Evolutionary conservation across 768 basidiomycete genomes (phyloP).

Genomic region (Pisolithus orientalis): DNA sequence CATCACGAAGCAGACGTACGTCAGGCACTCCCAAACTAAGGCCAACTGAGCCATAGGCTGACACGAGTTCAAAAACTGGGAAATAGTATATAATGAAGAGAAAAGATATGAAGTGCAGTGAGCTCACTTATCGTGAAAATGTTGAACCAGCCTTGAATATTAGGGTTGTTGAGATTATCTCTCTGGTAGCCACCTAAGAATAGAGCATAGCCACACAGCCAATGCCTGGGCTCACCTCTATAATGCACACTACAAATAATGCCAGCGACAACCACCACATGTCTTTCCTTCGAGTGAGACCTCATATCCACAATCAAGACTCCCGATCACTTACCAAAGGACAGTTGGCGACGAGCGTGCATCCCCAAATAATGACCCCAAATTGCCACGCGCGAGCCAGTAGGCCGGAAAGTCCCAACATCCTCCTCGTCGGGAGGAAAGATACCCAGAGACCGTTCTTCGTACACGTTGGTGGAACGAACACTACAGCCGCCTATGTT

Average conservation of each 20-base stretch:
- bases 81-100: background rate
- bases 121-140: conserved; percentile 71
- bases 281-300: conserved; percentile 41
- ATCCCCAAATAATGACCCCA: conserved; percentile 75
- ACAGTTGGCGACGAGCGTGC: conserved; percentile 84
- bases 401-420: conserved; percentile 35
- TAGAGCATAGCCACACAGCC: background rate
- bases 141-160: conserved; percentile 66
- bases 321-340: conserved; percentile 59
- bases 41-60: conserved; percentile 85
- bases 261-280: conserved; percentile 94
- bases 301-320: background rate
- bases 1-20: conserved; percentile 35
- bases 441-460: conserved; percentile 85
- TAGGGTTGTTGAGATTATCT: conserved; percentile 47
- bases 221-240: conserved; percentile 56
- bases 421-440: conserved; percentile 48
- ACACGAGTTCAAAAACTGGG: conserved; percentile 80
- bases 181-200: conserved; percentile 35
- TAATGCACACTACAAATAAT: conserved; percentile 85
- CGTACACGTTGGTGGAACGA: conserved; percentile 90
- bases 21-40: conserved; percentile 83
- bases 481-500: conserved; percentile 42
- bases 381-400: conserved; percentile 49
- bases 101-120: background rate